Conservation (phyloP, 768 basidiomycete species). For the Antrodiella citrinella region DNA sequence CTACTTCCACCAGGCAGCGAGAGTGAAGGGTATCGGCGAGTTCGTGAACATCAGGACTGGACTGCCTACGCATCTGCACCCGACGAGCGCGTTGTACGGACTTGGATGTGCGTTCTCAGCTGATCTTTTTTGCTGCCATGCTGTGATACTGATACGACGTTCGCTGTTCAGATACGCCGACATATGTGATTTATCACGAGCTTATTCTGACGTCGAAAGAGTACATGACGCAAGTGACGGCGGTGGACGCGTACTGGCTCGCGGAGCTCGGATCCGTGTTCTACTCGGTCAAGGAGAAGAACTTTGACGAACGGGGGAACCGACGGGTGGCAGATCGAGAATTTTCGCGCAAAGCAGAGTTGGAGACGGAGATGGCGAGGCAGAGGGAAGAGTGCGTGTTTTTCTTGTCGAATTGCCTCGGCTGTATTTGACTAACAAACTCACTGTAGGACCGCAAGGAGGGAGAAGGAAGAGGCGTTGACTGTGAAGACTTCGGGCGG, state of each 20-base stretch:
- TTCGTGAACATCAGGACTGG: conserved; percentile 96
- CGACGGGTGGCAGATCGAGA: conserved; percentile 77
- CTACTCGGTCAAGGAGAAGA: conserved; percentile 97
- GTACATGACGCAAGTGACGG: conserved; percentile 99
- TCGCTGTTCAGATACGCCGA: conserved; percentile 69
- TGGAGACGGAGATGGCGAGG: conserved; percentile 86
- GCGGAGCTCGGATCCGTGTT: conserved; percentile 94
- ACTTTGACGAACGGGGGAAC: conserved; percentile 84
- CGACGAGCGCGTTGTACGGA: conserved; percentile 93
- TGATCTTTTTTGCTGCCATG: neutral
- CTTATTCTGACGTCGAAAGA: conserved; percentile 91
- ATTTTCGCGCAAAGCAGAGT: conserved; percentile 84
- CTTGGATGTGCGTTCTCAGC: conserved; percentile 68
- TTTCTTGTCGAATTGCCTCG: neutral
- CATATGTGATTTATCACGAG: conserved; percentile 96
- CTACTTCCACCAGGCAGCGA: conserved; percentile 97
- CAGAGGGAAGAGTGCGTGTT: conserved; percentile 63
- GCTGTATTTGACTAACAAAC: conserved; percentile 1
- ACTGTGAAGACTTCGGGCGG: conserved; percentile 45
- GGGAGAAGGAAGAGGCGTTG: conserved; percentile 52
- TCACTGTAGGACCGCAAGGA: conserved; percentile 46
- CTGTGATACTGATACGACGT: neutral
- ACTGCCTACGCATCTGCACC: conserved; percentile 91
- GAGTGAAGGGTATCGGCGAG: conserved; percentile 98
- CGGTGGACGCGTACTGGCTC: conserved; percentile 96